Percentiles rank a stretch among this genome's conserved stretches.
phyloP scores from a whole-genome alignment of 1,139 yeast genomes.

The Sugiyamaella pinicola region DNA sequence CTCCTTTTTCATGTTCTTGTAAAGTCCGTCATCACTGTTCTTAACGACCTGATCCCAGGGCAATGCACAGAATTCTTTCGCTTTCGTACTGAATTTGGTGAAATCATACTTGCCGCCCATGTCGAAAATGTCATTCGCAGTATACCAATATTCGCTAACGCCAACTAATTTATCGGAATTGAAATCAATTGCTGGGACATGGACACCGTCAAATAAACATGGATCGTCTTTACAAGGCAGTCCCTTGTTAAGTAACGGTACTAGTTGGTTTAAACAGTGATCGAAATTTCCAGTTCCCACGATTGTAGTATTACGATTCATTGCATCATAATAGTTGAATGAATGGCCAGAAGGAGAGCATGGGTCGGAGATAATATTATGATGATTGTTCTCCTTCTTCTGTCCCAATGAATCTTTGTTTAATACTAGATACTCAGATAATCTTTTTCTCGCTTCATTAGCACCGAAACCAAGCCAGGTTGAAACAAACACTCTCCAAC shows the following conservation, averaged over 20 bases:
- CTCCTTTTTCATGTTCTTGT: constrained; percentile 44
- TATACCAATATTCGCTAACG: constrained; percentile 82
- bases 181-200: constrained; percentile 67
- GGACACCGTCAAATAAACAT: constrained; percentile 46
- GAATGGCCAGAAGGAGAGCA: constrained; percentile 55
- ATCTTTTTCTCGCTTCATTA: constrained; percentile 64
- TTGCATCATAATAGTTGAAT: constrained; percentile 29
- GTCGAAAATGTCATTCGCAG: constrained; percentile 53
- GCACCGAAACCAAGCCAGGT: constrained; percentile 82
- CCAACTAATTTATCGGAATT: constrained; percentile 67
- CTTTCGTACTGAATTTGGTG: constrained; percentile 48
- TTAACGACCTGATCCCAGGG: constrained; percentile 50
- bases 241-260: constrained; percentile 54
- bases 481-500: constrained; percentile 63
- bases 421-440: constrained; percentile 43
- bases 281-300: constrained; percentile 13
- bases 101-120: constrained; percentile 48
- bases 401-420: constrained; percentile 16
- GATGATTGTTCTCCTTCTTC: constrained; percentile 22
- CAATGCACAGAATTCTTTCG: constrained; percentile 51
- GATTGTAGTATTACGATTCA: constrained; percentile 24
- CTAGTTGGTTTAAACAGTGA: constrained; percentile 36
- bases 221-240: constrained; percentile 48
- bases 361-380: constrained; percentile 51
- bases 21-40: constrained; percentile 32